Percentiles rank a stretch among this genome's conserved stretches.
These are phyloP conservation scores for Penicillium fimorum DNA, from an alignment of 495 filamentous ascomycete species.

Conservation along the genomic window DNA sequence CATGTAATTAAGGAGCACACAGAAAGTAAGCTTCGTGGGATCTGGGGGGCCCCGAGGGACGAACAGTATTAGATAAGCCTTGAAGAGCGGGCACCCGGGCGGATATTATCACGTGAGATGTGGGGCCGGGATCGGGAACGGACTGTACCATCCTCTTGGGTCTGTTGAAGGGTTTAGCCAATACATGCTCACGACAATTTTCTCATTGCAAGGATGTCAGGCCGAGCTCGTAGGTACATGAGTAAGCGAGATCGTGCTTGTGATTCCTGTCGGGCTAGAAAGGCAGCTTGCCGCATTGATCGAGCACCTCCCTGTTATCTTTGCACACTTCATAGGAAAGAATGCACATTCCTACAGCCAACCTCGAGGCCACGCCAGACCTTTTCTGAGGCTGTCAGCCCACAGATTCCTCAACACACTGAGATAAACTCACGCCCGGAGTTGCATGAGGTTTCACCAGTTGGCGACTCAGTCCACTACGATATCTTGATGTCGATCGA, in stretches of 20 bases:
- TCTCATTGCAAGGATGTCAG: background rate
- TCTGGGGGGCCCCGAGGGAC: too few species aligned
- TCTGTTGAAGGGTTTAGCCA: background rate
- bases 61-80: too few species aligned
- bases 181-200: too few species aligned
- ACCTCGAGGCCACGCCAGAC: background rate
- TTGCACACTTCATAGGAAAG: slow-evolving; percentile 7
- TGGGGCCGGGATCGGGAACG: background rate
- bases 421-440: background rate
- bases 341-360: slow-evolving; percentile 4
- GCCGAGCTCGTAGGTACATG: slow-evolving; percentile 5
- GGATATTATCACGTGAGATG: background rate
- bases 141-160: too few species aligned
- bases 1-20: too few species aligned
- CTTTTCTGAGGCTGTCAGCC: background rate
- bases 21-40: too few species aligned
- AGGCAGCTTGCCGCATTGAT: slow-evolving; percentile 9
- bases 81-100: too few species aligned
- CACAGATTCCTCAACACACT: background rate
- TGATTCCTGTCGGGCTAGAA: slow-evolving; percentile 4
- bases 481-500: slow-evolving; percentile 2
- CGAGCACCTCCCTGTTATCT: slow-evolving; percentile 7
- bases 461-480: background rate
- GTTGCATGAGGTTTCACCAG: background rate
- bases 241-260: slow-evolving; percentile 8